Evolutionary conservation across 768 basidiomycete genomes (phyloP).

Genomic region (Pleurotus ostreatus): DNA sequence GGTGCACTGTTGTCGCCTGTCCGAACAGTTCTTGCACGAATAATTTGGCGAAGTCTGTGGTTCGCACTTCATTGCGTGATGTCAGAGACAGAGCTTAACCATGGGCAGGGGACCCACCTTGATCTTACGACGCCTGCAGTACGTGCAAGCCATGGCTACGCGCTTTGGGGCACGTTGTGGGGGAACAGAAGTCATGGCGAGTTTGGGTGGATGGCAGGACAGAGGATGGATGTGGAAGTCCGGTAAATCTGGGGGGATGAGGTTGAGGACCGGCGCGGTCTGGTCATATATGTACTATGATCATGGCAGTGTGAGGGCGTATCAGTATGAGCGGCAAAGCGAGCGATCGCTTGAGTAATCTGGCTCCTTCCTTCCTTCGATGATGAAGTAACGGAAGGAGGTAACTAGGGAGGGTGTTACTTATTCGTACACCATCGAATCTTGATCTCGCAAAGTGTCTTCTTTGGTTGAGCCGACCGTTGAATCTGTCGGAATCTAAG

Average conservation of each 20-base stretch:
- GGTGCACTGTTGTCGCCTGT: constrained; percentile 31
- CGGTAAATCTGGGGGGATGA: neutral
- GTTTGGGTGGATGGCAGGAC: neutral
- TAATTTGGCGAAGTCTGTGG: constrained; percentile 19
- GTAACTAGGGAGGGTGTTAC: constrained; percentile 5
- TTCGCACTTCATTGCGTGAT: constrained; percentile 19
- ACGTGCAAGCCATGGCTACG: constrained; percentile 48
- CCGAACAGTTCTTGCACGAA: constrained; percentile 38
- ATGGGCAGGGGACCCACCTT: constrained; percentile 32
- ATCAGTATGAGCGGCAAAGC: neutral
- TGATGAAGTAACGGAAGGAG: neutral
- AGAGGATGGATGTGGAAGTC: neutral
- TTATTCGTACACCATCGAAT: too few relatives aligned
- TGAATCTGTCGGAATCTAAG: too few relatives aligned
- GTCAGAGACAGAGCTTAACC: neutral
- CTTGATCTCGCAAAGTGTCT: too few relatives aligned
- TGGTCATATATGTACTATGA: neutral
- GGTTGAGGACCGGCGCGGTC: neutral
- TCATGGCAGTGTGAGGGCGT: constrained; percentile 2
- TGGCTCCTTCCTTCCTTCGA: neutral
- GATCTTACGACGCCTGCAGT: constrained; percentile 52
- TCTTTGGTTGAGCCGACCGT: too few relatives aligned
- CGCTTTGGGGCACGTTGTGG: constrained; percentile 24
- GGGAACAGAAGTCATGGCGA: neutral
- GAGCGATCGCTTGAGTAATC: neutral